These are phyloP conservation scores for Pinus tabuliformis DNA, from an alignment of 75 land plant genomes.

Conservation along the genomic window DNA sequence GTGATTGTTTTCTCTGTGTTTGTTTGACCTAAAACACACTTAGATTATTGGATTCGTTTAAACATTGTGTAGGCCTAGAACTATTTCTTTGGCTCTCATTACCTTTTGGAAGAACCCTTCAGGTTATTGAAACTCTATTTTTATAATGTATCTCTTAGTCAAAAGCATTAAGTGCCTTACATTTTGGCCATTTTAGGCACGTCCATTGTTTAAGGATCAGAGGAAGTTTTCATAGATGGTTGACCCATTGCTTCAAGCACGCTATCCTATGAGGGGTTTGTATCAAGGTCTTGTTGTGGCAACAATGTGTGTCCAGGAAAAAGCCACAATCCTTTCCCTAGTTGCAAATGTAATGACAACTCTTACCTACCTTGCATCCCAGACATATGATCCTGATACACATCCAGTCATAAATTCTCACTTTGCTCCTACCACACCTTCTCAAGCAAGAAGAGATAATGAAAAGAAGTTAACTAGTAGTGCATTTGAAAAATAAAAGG, in stretches of 20 bases:
- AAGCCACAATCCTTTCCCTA: constrained; percentile 38
- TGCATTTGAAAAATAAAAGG: constrained; percentile 8
- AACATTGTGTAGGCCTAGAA: not conserved
- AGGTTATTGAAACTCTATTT: not conserved
- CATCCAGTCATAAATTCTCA: constrained; percentile 12
- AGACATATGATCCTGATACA: constrained; percentile 28
- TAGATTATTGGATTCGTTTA: not conserved
- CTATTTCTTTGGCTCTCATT: not conserved
- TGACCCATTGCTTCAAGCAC: constrained; percentile 31
- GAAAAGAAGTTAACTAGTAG: not conserved
- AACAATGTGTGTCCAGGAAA: constrained; percentile 51
- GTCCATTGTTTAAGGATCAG: constrained; percentile 39
- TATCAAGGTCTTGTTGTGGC: constrained; percentile 57
- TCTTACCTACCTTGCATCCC: constrained; percentile 38
- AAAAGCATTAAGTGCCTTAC: not conserved
- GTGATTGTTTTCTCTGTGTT: not conserved
- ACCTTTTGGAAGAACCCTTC: not conserved
- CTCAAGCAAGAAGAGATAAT: constrained; percentile 9
- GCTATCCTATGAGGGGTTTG: constrained; percentile 49
- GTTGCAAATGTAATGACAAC: constrained; percentile 51
- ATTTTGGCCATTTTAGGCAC: constrained; percentile 27
- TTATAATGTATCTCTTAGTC: not conserved
- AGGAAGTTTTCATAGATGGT: constrained; percentile 42
- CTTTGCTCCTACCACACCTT: not conserved
- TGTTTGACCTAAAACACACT: not conserved